Evolutionary conservation across 371 early-diverging fungal genomes (phyloP).

Genomic region (Mortierella sp.): DNA sequence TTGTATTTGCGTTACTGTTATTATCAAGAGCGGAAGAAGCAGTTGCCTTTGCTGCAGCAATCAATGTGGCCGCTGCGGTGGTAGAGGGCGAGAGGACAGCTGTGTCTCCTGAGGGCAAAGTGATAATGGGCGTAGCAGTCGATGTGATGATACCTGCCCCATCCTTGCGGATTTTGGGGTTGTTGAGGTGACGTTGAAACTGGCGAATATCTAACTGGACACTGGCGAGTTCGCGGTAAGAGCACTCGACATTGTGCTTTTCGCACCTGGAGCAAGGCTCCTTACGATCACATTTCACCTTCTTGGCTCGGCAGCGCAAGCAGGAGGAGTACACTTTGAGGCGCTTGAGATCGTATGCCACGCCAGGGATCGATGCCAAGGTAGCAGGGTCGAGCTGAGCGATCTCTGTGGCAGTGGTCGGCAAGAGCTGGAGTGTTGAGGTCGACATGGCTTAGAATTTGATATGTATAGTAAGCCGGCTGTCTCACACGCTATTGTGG

Average conservation of each 20-base stretch:
- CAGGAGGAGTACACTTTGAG: slow-evolving; percentile 55
- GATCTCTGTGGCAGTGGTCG: background rate
- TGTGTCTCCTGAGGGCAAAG: slow-evolving; percentile 4
- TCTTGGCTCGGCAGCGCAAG: slow-evolving; percentile 48
- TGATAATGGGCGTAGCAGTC: slow-evolving; percentile 30
- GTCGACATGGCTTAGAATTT: slow-evolving; percentile 32
- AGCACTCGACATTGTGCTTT: slow-evolving; percentile 45
- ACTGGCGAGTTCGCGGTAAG: slow-evolving; percentile 48
- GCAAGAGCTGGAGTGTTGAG: slow-evolving; percentile 24
- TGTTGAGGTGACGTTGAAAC: slow-evolving; percentile 47
- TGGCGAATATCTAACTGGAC: slow-evolving; percentile 52
- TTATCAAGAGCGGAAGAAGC: background rate
- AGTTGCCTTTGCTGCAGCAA: background rate
- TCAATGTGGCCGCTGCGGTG: slow-evolving; percentile 9
- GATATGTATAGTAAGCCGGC: too few species aligned
- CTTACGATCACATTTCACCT: slow-evolving; percentile 53
- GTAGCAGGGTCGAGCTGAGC: slow-evolving; percentile 14
- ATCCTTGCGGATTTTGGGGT: slow-evolving; percentile 37
- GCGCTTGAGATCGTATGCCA: slow-evolving; percentile 44
- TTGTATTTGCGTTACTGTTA: background rate
- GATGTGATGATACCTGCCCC: slow-evolving; percentile 35
- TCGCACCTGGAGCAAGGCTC: slow-evolving; percentile 51
- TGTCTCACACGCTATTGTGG: slow-evolving; percentile 19
- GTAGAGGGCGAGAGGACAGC: slow-evolving; percentile 32
- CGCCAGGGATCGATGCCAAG: slow-evolving; percentile 13